Conservation (phyloP, 345 rosid species). For the Salix brachista region DNA sequence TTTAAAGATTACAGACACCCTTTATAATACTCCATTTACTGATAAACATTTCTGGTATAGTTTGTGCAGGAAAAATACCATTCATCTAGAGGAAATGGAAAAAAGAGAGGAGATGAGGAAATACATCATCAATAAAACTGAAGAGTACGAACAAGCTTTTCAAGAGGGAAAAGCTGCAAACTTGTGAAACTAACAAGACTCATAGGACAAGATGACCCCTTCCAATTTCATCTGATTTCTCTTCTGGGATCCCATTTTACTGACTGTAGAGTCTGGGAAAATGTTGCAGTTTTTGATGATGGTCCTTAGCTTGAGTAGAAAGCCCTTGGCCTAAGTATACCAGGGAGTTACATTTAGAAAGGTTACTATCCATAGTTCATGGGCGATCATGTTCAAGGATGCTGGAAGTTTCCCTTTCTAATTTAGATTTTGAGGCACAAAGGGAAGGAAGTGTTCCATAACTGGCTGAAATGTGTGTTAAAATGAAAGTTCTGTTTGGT, state of each 20-base stretch:
- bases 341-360: too few species aligned
- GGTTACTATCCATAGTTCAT: too few species aligned
- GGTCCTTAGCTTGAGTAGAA: too few species aligned
- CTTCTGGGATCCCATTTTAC: neutral
- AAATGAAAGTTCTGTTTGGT: too few species aligned
- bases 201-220: neutral
- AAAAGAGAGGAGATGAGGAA: neutral
- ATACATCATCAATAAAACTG: neutral
- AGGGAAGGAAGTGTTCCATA: too few species aligned
- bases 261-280: neutral
- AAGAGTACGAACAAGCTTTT: neutral
- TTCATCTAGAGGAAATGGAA: neutral
- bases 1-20: neutral
- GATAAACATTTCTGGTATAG: neutral
- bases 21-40: neutral
- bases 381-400: too few species aligned
- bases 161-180: neutral
- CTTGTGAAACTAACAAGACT: neutral
- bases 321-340: too few species aligned
- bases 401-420: too few species aligned
- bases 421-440: too few species aligned
- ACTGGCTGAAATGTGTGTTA: too few species aligned
- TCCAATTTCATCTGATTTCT: neutral
- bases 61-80: neutral
- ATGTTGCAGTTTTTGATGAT: too few species aligned